Evolutionary conservation across 176 grass and related monocot genomes (phyloP).

Genomic region (Carex myosuroides): DNA sequence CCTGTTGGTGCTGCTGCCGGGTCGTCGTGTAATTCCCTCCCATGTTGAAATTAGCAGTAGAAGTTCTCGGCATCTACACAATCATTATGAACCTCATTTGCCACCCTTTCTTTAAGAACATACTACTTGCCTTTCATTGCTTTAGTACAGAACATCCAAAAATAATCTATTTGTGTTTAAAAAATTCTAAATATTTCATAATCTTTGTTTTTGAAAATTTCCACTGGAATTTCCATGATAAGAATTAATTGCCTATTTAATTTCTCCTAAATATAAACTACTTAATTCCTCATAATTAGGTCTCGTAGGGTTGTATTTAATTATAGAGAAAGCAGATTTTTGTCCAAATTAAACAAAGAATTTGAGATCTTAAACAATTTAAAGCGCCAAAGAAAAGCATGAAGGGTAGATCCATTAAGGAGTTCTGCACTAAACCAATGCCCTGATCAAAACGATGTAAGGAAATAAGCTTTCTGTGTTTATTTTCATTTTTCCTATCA

Average conservation of each 20-base stretch:
- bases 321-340: not conserved
- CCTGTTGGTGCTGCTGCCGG: slow-evolving; percentile 82
- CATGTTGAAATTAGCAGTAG: slow-evolving; percentile 69
- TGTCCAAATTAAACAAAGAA: slow-evolving; percentile 2
- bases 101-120: not conserved
- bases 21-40: slow-evolving; percentile 59
- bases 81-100: slow-evolving; percentile 8
- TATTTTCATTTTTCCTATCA: not conserved
- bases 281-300: not conserved
- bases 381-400: not conserved
- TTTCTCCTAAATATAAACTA: not conserved
- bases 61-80: slow-evolving; percentile 71
- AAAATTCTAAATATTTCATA: slow-evolving; percentile 17
- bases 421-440: not conserved
- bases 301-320: not conserved
- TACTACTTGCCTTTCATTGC: not conserved
- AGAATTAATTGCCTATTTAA: not conserved
- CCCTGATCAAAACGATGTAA: not conserved
- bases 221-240: not conserved
- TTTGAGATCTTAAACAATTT: slow-evolving; percentile 14
- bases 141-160: not conserved
- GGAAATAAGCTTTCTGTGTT: not conserved
- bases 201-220: not conserved
- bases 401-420: not conserved
- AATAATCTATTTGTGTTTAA: slow-evolving; percentile 7